Percentiles rank a stretch among this genome's conserved stretches.
Conservation (phyloP, 2,329 filamentous ascomycete species). For the Aspergillus sp. region DNA sequence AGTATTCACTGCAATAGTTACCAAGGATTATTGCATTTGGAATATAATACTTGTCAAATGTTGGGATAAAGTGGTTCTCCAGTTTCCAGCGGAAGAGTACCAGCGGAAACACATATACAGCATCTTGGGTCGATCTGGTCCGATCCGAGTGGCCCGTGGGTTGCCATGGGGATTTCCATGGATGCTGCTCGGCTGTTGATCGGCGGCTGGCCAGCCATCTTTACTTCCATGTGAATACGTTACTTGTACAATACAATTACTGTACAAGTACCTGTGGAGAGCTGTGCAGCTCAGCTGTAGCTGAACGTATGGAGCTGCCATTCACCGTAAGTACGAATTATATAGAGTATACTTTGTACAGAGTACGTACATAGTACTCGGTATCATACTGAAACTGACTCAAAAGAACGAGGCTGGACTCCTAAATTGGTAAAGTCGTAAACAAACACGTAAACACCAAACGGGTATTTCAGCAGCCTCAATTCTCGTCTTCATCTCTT, state of each 20-base stretch:
- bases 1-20: too few relatives aligned
- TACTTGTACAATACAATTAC: too few relatives aligned
- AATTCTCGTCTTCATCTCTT: slow-evolving; percentile 1
- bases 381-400: too few relatives aligned
- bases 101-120: neutral
- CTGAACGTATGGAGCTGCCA: too few relatives aligned
- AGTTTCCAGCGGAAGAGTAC: neutral
- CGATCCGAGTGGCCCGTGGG: neutral
- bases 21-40: too few relatives aligned
- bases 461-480: neutral
- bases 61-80: neutral
- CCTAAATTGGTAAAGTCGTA: slow-evolving; percentile 13
- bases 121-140: neutral
- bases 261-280: too few relatives aligned
- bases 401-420: slow-evolving; percentile 4
- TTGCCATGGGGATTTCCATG: neutral
- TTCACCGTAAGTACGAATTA: neutral
- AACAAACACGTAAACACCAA: slow-evolving; percentile 14
- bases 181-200: neutral
- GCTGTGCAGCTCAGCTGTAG: too few relatives aligned
- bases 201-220: neutral
- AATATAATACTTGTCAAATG: too few relatives aligned
- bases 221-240: too few relatives aligned
- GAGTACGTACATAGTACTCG: too few relatives aligned
- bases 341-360: too few relatives aligned